These are phyloP conservation scores for Darksidea phi DNA, from an alignment of 495 filamentous ascomycete genomes.

Conservation along the genomic window DNA sequence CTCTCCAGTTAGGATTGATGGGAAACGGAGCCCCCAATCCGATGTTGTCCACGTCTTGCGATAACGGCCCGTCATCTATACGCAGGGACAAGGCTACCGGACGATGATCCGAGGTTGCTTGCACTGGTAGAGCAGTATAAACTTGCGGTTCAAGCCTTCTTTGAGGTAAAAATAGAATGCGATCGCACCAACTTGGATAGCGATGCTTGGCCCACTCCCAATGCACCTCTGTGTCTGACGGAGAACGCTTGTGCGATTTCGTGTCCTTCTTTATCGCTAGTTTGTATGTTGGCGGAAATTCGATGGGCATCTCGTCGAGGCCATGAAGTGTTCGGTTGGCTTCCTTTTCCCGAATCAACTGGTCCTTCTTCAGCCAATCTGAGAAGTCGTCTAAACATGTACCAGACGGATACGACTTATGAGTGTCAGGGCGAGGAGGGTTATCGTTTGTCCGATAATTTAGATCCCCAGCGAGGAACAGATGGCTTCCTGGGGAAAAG, in stretches of 20 bases:
- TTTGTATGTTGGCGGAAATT: constrained; percentile 94
- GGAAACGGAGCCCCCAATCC: constrained; percentile 52
- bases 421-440: constrained; percentile 54
- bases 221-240: constrained; percentile 31
- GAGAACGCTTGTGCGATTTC: constrained; percentile 36
- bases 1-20: constrained; percentile 54
- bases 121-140: constrained; percentile 73
- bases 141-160: constrained; percentile 42
- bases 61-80: constrained; percentile 52
- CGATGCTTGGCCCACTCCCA: constrained; percentile 78
- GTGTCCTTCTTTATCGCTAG: constrained; percentile 51
- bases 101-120: constrained; percentile 79
- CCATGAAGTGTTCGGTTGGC: constrained; percentile 70
- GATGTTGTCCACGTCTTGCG: constrained; percentile 36
- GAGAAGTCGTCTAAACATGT: constrained; percentile 50
- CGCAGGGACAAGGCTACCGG: constrained; percentile 67
- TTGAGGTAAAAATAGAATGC: constrained; percentile 67
- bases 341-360: constrained; percentile 67
- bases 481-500: constrained; percentile 69
- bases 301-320: constrained; percentile 67
- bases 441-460: constrained; percentile 82
- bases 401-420: constrained; percentile 61
- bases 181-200: constrained; percentile 93
- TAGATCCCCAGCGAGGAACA: constrained; percentile 87
- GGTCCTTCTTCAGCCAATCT: constrained; percentile 69